Percentiles rank a stretch among this genome's conserved stretches.
Conservation (phyloP, 2,329 filamentous ascomycete species). For the Monilinia polystroma region DNA sequence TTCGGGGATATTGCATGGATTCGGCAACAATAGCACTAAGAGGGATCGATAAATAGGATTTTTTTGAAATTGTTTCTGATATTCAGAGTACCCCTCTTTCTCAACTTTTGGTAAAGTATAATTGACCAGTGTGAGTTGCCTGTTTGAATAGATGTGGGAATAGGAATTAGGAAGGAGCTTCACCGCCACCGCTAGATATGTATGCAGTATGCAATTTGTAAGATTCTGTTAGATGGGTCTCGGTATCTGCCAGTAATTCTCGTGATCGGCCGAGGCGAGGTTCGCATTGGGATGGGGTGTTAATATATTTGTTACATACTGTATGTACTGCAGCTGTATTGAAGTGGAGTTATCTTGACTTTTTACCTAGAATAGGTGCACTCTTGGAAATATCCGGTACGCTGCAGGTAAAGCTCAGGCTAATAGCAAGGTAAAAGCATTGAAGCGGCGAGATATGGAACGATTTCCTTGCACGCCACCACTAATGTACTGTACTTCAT, state of each 20-base stretch:
- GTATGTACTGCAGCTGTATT: conserved; percentile 11
- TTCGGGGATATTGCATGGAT: too few species aligned
- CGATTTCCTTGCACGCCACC: not conserved
- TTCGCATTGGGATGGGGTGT: conserved; percentile 5
- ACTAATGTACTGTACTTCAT: conserved; percentile 5
- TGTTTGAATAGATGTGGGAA: not conserved
- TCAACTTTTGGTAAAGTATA: not conserved
- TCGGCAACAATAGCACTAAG: too few species aligned
- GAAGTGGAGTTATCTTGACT: conserved; percentile 10
- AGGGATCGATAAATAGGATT: not conserved
- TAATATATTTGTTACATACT: conserved; percentile 15
- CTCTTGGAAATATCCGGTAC: not conserved
- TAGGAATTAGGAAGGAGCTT: not conserved
- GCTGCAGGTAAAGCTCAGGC: not conserved
- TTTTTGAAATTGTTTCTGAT: conserved; percentile 5
- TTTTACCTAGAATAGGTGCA: too few species aligned
- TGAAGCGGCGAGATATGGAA: conserved; percentile 11
- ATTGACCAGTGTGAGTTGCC: not conserved
- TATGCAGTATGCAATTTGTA: conserved; percentile 7
- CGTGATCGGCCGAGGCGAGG: conserved; percentile 11
- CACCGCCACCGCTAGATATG: conserved; percentile 16
- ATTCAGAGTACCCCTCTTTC: not conserved
- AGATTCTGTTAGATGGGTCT: conserved; percentile 10
- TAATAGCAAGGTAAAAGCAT: not conserved
- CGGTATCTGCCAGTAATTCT: conserved; percentile 16